Base-by-base conservation (phyloP, 2,329 filamentous ascomycete genomes). In the Fusarium sp. region DNA sequence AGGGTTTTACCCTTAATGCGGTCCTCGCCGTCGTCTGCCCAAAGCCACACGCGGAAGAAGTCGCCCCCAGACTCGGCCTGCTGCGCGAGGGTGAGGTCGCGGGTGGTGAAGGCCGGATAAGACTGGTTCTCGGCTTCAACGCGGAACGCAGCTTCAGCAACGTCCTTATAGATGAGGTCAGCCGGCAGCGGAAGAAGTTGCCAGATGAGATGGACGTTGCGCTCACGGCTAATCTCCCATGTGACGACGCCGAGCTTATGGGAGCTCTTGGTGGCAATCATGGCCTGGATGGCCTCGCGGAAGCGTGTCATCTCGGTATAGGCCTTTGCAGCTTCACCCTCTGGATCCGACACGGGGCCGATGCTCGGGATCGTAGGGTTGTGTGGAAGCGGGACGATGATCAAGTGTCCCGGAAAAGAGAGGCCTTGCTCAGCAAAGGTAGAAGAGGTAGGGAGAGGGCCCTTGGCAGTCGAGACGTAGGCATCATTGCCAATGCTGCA, bases 391-490 rank as follows among this genome's bases (percentile, higher is more conserved):
- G 97, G 95, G 68, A 98, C 96, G 78, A 99, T 96, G 71, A 99
- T 91, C 79, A 97, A 91, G 82, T 99, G 97, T 22, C 91, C 90
- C 0, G 96, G 94, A 79, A 96, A 97, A 25, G 87, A 85, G 6
- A 98, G 87, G 6, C 90, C 89, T 1, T 91, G 85, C 10, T 86
- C 80, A 17, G 82, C 78, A 81, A 95, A 97, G 3, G 92, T 95
- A 9, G 89, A 85, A 0, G 89, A 83, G 2, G 91, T 93, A 2
- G 94, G 92, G 1, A 99, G 87, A 6, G 97, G 95, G 0, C 97
- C 97, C 82, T 98, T 98, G 68, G 97, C 95, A 27, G 93, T 97
- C 32, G 97, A 97, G 64, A 98, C 84, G 82, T 98, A 98, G 63
- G 91, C 89, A 69, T 97, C 93, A 20, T 95, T 92, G 63, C 94